Base-by-base conservation (phyloP, 2,329 filamentous ascomycete species). In the Calonectria pseudoturangicola region DNA sequence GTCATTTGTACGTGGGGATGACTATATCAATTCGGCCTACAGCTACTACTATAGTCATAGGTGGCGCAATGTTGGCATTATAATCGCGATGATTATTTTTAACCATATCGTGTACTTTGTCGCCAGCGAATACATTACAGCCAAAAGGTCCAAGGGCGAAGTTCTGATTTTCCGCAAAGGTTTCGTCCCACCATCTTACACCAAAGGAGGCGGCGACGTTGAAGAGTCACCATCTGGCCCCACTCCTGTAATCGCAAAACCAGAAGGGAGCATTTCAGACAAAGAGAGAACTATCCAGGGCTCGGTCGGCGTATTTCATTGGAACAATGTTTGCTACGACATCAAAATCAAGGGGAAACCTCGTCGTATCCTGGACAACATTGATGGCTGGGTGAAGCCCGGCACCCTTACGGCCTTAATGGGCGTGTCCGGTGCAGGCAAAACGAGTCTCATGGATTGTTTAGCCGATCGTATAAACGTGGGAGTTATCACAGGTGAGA, bases 311-410 rank as follows among this genome's bases (percentile, higher is more conserved):
- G 33, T 41, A 36, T 94, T 94, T 83, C 91, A 92, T 74, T 94
- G 93, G 93, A 87, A 89, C 70, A 87, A 93, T 74, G 90, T 94
- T 6, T 92, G 90, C 82, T 95, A 94, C 78, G 92, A 94, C 73
- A 92, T 95, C 80, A 89, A 90, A 75, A 92, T 94, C 81, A 82
- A 82, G 60, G 93, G 93, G 80, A 89, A 93, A 74, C 81, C 85
- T 3, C 88, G 93, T 25, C 88, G 91, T 25, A 91, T 95, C 77
- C 83, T 94, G 36, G 90, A 94, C 72, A 86, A 93, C 66, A 91
- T 94, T 5, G 90, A 93, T 79, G 93, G 93, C 18, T 94, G 92
- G 91, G 92, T 94, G 64, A 93, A 94, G 81, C 92, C 93, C 3
- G 93, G 93, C 48, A 94, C 92, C 15, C 84, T 93, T 45, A 94